These are phyloP conservation scores for Suillus sp. DNA, from an alignment of 768 basidiomycete species.

Conservation along the genomic window DNA sequence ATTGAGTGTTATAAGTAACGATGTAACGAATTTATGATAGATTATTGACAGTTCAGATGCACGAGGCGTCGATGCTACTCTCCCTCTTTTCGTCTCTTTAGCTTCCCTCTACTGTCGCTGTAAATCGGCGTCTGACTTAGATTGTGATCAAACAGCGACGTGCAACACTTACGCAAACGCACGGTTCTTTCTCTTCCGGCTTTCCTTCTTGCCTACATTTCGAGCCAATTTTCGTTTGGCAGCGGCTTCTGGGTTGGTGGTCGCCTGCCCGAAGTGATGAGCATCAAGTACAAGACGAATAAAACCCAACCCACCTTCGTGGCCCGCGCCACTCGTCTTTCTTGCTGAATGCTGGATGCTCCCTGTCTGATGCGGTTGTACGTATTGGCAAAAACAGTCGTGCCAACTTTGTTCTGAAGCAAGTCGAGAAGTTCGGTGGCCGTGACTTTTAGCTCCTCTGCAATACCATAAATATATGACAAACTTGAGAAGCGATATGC, in stretches of 20 bases:
- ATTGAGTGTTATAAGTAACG: neutral
- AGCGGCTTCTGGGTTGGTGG: slow-evolving; percentile 73
- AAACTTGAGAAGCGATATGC: slow-evolving; percentile 22
- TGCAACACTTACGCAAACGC: slow-evolving; percentile 55
- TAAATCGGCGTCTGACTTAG: neutral
- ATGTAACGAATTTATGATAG: neutral
- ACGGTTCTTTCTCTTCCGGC: slow-evolving; percentile 74
- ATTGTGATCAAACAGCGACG: neutral
- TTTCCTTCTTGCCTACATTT: slow-evolving; percentile 80
- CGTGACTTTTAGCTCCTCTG: slow-evolving; percentile 83
- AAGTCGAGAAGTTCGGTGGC: slow-evolving; percentile 86
- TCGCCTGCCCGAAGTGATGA: slow-evolving; percentile 43
- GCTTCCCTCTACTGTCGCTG: slow-evolving; percentile 52
- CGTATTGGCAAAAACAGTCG: slow-evolving; percentile 74
- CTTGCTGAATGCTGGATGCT: slow-evolving; percentile 64
- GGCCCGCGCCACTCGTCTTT: slow-evolving; percentile 64
- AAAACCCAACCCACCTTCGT: slow-evolving; percentile 41
- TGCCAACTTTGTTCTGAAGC: slow-evolving; percentile 84
- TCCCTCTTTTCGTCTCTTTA: slow-evolving; percentile 47
- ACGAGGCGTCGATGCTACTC: slow-evolving; percentile 13
- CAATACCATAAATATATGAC: slow-evolving; percentile 3
- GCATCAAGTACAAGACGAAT: neutral
- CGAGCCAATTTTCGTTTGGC: slow-evolving; percentile 74
- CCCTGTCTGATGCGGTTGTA: slow-evolving; percentile 84
- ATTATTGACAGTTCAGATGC: neutral